Evolutionary conservation across 2,329 filamentous ascomycete genomes (phyloP), one percentile per base, ranked within the genome.

Genomic region (Sarocladium kiliense): DNA sequence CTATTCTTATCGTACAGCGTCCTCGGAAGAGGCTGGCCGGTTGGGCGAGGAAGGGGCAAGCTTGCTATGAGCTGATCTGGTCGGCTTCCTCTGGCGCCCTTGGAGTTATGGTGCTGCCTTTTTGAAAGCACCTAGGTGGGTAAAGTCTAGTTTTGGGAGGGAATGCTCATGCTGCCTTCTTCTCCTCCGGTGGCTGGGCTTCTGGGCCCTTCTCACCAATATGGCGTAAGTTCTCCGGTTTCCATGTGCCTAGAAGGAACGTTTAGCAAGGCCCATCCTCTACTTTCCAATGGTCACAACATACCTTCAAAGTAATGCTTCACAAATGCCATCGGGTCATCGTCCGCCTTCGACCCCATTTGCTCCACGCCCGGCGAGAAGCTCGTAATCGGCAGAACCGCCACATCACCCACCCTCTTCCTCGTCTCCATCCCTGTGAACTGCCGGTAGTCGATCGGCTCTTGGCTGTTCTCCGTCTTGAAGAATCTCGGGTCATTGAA

Each of bases 241-340:
- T 91, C 87, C 87, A 91, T 3, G 85, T 86, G 50, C 87, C 87
- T 90, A 63, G 23, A 12, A 18, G 18, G 27, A 4, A 36, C n/a
- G n/a, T n/a, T 57, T 36, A 55, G 47, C 16, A 12, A 9, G 5
- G 30, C 26, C n/a, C 10, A 7, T 45, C 7, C 25, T 50, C n/a
- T 32, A 10, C 3, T 9, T 6, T 16, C n/a, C 26, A 14, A 4
- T 5, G 6, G 25, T 18, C 12, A 30, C 25, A 47, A 70, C 80
- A 62, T 75, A 95, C 93, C 94, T 77, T 96, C 90, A 70, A 99
- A 99, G 55, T 91, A 86, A 74, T 99, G 94, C 74, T 94, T 92
- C 58, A 99, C 94, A 77, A 96, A 97, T 1, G 94, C 94, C 90
- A 96, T 93, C 1, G 91, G 91, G 68, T 97, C 88, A 62, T 97